Conservation (phyloP, 2,329 filamentous ascomycete species). For the Cladosporium cucumerinum region DNA sequence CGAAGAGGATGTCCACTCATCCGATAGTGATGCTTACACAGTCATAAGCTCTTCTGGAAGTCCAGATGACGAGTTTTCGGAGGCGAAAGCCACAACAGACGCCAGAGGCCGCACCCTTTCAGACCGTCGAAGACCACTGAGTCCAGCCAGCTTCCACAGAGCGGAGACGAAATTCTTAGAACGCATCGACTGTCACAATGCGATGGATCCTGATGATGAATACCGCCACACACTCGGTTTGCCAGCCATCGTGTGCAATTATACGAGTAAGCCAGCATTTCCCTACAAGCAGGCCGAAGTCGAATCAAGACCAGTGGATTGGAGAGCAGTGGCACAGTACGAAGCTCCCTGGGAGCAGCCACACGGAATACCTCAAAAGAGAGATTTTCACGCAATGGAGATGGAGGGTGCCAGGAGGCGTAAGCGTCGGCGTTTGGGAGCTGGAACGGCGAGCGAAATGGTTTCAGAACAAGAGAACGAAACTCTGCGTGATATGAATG, state of each 20-base stretch:
- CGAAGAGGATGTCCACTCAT: constrained; percentile 44
- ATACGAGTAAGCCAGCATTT: constrained; percentile 31
- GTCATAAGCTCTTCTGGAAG: constrained; percentile 19
- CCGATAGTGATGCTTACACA: constrained; percentile 26
- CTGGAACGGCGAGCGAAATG: not conserved
- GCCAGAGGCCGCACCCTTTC: not conserved
- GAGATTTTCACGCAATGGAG: constrained; percentile 20
- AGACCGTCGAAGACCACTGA: constrained; percentile 20
- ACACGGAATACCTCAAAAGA: not conserved
- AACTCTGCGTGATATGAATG: not conserved
- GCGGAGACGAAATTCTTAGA: constrained; percentile 46
- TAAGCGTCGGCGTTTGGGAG: not conserved
- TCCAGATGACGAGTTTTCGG: not conserved
- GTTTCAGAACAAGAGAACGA: not conserved
- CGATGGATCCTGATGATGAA: constrained; percentile 43
- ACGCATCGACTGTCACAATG: constrained; percentile 45
- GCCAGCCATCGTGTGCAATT: constrained; percentile 23
- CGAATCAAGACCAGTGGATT: constrained; percentile 38
- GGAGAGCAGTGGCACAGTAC: constrained; percentile 48
- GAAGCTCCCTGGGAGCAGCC: constrained; percentile 49
- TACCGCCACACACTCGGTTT: constrained; percentile 45
- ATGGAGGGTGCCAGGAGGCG: constrained; percentile 14
- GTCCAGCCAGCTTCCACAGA: constrained; percentile 18
- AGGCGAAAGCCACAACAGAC: not conserved
- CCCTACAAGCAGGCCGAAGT: constrained; percentile 21